These are phyloP conservation scores for Pyrenophora teres DNA, from an alignment of 2,329 filamentous ascomycete species.

Conservation along the genomic window DNA sequence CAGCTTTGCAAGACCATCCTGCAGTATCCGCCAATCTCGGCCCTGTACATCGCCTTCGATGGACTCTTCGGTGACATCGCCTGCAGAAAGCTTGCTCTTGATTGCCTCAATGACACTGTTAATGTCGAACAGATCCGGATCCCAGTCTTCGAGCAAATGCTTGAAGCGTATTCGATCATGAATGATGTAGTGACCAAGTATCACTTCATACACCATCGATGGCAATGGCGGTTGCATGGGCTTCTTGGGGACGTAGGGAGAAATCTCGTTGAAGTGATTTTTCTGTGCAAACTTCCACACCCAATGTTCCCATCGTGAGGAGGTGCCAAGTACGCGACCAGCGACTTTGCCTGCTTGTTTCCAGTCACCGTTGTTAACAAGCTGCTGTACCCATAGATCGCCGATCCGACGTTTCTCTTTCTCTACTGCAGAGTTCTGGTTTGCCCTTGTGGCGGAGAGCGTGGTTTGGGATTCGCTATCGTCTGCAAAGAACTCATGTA, in stretches of 20 bases:
- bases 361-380: slow-evolving; percentile 79
- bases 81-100: slow-evolving; percentile 78
- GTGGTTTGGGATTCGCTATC: slow-evolving; percentile 66
- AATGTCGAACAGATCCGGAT: slow-evolving; percentile 81
- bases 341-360: slow-evolving; percentile 76
- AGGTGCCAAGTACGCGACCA: slow-evolving; percentile 78
- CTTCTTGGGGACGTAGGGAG: slow-evolving; percentile 76
- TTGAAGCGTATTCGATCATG: slow-evolving; percentile 75
- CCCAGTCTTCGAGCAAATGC: slow-evolving; percentile 81
- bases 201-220: slow-evolving; percentile 81
- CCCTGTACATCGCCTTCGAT: slow-evolving; percentile 73
- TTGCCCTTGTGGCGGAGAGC: slow-evolving; percentile 61
- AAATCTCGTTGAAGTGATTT: slow-evolving; percentile 87
- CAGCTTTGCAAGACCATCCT: slow-evolving; percentile 81
- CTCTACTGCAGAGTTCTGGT: slow-evolving; percentile 69
- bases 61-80: slow-evolving; percentile 75
- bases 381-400: slow-evolving; percentile 88
- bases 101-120: slow-evolving; percentile 76
- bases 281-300: slow-evolving; percentile 88
- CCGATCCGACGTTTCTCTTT: slow-evolving; percentile 90
- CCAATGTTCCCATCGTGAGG: slow-evolving; percentile 92
- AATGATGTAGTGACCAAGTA: slow-evolving; percentile 86
- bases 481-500: slow-evolving; percentile 74
- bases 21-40: slow-evolving; percentile 86
- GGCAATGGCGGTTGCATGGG: slow-evolving; percentile 80